Base-by-base conservation (phyloP, 73 alveolate species). In the Paramecium primaurelia region DNA sequence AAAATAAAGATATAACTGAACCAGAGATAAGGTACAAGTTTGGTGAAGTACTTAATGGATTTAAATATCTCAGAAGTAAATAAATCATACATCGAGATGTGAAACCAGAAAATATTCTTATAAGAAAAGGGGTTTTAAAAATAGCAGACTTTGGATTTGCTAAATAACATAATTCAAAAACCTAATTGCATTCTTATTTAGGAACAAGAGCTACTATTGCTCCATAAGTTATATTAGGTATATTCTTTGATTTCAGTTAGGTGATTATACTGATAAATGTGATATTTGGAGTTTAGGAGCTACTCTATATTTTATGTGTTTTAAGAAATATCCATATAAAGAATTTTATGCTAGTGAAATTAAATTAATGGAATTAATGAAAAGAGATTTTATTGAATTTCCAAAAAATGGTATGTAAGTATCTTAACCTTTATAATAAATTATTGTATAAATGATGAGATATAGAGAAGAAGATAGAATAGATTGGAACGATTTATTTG, bases 91-190 rank as follows among this genome's bases (percentile, higher is more conserved):
- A 98, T 73, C 86, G 99, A 93, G 99, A 98, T 86, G 94, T 98
- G 83, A 98, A 98, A 80, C 99, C 99, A 1, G 99, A 98, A 92
- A 98, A 98, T 94, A 93, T 98, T 37, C 95, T 98, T 45, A 93
- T 95, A 77, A 59, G 97, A 58, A 75, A 93, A 85, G 99, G 98
- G 20, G 96, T 94, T 1, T 92, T 98, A 32, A 98, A 98, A 93
- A 91, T 98, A 25, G 99, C 99, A 8, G 99, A 98, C 93, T 98
- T 98, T 93, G 99, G 99, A n/a, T 97, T 99, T 98, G 88, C 97
- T 54, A 89, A 40, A 73, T 34, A 45, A 42, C 73, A 89, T 45
- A 83, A 89, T 47, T 42, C 86, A 4, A 86, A 93, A 93, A 26
- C 92, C 42, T 28, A 58, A 18, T 32, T 68, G 10, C 37, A 84